phyloP scores from a whole-genome alignment of 805 yeast genomes.

The Clavispora carvajalis region DNA sequence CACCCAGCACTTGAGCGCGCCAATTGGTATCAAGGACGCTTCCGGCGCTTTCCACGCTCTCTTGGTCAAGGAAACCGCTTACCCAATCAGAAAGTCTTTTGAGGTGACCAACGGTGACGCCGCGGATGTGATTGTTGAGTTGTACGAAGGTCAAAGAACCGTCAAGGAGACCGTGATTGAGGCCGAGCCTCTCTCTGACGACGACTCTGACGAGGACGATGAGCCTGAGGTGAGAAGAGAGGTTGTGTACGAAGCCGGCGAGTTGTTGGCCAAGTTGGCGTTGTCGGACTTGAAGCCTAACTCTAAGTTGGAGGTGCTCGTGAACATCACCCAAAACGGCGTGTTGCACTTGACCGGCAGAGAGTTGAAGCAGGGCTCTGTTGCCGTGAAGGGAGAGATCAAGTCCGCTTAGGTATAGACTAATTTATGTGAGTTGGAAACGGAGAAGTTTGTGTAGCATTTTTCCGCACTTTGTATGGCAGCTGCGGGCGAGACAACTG shows the following conservation, averaged over 20 bases:
- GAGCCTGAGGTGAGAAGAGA: slow-evolving; percentile 86
- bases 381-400: slow-evolving; percentile 52
- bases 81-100: slow-evolving; percentile 79
- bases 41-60: slow-evolving; percentile 70
- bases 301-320: slow-evolving; percentile 60
- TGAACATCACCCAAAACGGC: slow-evolving; percentile 63
- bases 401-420: slow-evolving; percentile 5
- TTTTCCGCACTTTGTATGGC: too few species aligned
- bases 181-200: slow-evolving; percentile 51
- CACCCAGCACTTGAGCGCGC: slow-evolving; percentile 79
- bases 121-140: slow-evolving; percentile 55
- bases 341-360: slow-evolving; percentile 61
- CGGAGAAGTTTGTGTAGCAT: too few species aligned
- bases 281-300: slow-evolving; percentile 64
- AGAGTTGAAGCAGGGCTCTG: slow-evolving; percentile 56
- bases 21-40: slow-evolving; percentile 78
- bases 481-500: too few species aligned
- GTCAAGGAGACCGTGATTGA: slow-evolving; percentile 79
- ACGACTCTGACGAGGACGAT: slow-evolving; percentile 54
- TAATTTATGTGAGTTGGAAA: neutral
- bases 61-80: slow-evolving; percentile 77
- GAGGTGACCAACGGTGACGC: slow-evolving; percentile 58
- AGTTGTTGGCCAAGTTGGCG: slow-evolving; percentile 71
- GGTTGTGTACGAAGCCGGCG: slow-evolving; percentile 68
- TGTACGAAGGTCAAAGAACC: slow-evolving; percentile 82